These are phyloP conservation scores for Flueggea neowawraea DNA, from an alignment of 441 rosid species.

Conservation along the genomic window DNA sequence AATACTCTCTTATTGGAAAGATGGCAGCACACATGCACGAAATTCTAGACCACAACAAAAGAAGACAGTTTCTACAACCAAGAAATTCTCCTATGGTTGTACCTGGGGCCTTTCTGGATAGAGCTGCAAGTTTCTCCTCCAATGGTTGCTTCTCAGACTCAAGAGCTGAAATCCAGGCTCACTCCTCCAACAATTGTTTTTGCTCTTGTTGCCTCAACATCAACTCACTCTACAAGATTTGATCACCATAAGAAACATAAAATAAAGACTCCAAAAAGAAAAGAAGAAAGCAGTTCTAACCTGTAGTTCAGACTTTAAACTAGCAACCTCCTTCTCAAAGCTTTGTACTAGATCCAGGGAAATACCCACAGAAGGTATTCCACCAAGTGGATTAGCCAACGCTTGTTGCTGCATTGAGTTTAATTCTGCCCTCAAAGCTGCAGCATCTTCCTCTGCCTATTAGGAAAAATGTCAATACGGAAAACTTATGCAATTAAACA, in stretches of 20 bases:
- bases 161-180: slow-evolving; percentile 54
- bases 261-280: slow-evolving; percentile 5
- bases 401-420: slow-evolving; percentile 72
- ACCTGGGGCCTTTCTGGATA: slow-evolving; percentile 57
- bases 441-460: slow-evolving; percentile 99
- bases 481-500: slow-evolving; percentile 8
- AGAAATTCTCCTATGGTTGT: neutral
- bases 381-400: slow-evolving; percentile 38
- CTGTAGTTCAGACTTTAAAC: slow-evolving; percentile 67
- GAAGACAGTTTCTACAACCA: too few species aligned
- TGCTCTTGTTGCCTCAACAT: slow-evolving; percentile 66
- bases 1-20: too few species aligned
- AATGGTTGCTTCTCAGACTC: slow-evolving; percentile 72
- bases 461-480: slow-evolving; percentile 14
- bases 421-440: slow-evolving; percentile 74
- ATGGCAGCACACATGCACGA: too few species aligned
- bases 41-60: too few species aligned
- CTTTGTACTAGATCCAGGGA: slow-evolving; percentile 43
- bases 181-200: slow-evolving; percentile 56
- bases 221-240: slow-evolving; percentile 58
- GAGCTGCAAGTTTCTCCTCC: slow-evolving; percentile 57
- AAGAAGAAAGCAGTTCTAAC: slow-evolving; percentile 31
- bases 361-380: slow-evolving; percentile 32
- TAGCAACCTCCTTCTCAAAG: slow-evolving; percentile 60
- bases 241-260: slow-evolving; percentile 27